Evolutionary conservation across 768 basidiomycete species (phyloP), one percentile per base, ranked within the genome.

Genomic region (Termitomyces eurrhizus): DNA sequence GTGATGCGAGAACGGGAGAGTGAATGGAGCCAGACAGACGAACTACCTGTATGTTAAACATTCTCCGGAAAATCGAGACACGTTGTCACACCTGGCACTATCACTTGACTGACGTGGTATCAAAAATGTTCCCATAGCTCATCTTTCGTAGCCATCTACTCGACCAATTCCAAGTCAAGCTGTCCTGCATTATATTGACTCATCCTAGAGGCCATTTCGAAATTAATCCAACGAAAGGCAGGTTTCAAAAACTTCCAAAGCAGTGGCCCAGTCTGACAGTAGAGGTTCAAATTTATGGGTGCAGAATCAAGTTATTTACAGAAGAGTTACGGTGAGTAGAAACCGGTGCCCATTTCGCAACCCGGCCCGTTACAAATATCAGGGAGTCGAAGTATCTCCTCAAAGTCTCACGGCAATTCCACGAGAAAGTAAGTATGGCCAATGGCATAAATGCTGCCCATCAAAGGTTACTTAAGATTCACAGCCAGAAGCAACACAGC

Each of bases 1-100:
- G 92, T 98, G 29, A 92, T 98, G 89, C 85, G 92, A 64, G 93
- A 96, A 69, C 82, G 88, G 66, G 90, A 93, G 78, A 93, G 91
- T 65, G 93, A 94, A 75, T 97, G 96, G 90, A 89, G 86, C 70
- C 90, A 90, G 65, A 83, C 85, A 24, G 88, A 92, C 58, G 96
- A 98, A 69, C 74, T 98, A 52, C 95, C 96, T 7, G 95, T 98
- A 67, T 51, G 76, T 69, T n/a, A 21, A 21, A 41, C 16, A 41
- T 41, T 16, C 14, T 35, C 14, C 14, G 39, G 14, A 39, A 16
- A 39, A 39, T 39, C 39, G 16, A 39, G 1, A 5, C 39, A 39
- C 13, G 39, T 13, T 39, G 12, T 13, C 2, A 39, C 1, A 39
- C 35, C 35, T 35, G 6, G 8, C 39, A 41, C 41, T 7, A 35